A percentile compares a stretch with the other conserved stretches of the same genome.
Conservation (phyloP, 2,329 filamentous ascomycete genomes). For the Lecanosticta acicola region DNA sequence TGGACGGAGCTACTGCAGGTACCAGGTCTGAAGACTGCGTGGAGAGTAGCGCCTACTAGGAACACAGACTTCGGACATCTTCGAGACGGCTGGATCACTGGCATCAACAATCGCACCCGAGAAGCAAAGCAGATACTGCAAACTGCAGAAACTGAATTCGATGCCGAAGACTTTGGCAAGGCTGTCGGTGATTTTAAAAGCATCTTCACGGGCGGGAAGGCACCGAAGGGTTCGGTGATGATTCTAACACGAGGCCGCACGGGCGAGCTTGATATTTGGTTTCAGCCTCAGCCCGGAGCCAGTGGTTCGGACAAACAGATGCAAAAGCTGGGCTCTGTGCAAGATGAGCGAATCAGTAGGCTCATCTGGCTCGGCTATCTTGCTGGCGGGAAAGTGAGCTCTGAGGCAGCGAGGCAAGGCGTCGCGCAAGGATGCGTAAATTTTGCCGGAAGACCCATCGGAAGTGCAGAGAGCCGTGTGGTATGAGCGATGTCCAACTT, state of each 20-base stretch:
- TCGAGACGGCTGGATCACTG: constrained; percentile 82
- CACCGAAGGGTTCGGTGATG: constrained; percentile 74
- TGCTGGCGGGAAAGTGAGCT: constrained; percentile 78
- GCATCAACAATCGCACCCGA: constrained; percentile 68
- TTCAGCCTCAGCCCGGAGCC: constrained; percentile 47
- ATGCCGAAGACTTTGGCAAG: constrained; percentile 69
- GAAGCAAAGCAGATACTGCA: constrained; percentile 43
- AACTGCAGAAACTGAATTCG: constrained; percentile 45
- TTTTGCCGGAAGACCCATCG: constrained; percentile 81
- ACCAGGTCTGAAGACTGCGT: constrained; percentile 64
- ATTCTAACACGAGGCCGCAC: constrained; percentile 61
- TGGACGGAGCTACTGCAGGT: constrained; percentile 68
- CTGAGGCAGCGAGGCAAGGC: constrained; percentile 70
- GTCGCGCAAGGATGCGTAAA: constrained; percentile 84
- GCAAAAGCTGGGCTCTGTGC: constrained; percentile 62
- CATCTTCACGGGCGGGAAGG: constrained; percentile 70
- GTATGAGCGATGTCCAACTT: neutral
- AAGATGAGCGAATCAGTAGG: constrained; percentile 73
- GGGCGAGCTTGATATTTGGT: constrained; percentile 64
- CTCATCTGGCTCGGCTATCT: constrained; percentile 88
- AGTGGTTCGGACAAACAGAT: constrained; percentile 33
- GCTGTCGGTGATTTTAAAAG: constrained; percentile 72
- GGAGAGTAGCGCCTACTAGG: constrained; percentile 82
- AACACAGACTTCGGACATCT: constrained; percentile 93
- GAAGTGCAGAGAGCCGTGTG: constrained; percentile 78